Conservation (phyloP, 768 basidiomycete genomes). For the Lentinula guzmanii region DNA sequence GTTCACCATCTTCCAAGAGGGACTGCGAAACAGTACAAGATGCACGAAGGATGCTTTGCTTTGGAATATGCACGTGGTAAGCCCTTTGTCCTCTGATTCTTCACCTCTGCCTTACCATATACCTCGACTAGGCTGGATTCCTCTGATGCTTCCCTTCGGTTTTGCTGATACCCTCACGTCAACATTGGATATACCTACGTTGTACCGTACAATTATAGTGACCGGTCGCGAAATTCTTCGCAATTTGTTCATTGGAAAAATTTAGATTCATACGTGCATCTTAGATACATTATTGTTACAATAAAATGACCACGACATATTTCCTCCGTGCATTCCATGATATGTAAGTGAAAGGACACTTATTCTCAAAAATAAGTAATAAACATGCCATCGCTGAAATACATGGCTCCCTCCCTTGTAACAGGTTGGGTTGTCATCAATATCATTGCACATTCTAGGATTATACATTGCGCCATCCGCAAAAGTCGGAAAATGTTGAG, state of each 20-base stretch:
- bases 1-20: conserved; percentile 84
- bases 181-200: conserved; percentile 80
- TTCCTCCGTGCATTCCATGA: too few relatives aligned
- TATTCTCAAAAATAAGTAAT: too few relatives aligned
- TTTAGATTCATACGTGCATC: conserved; percentile 33
- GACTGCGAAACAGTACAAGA: conserved; percentile 92
- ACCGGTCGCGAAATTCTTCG: conserved; percentile 78
- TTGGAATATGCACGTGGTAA: conserved; percentile 90
- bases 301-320: too few relatives aligned
- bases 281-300: too few relatives aligned
- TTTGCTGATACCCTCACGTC: conserved; percentile 81
- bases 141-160: conserved; percentile 93
- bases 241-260: conserved; percentile 84
- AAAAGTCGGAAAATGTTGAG: too few relatives aligned
- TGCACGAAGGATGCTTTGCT: conserved; percentile 95
- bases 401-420: too few relatives aligned
- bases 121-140: conserved; percentile 82
- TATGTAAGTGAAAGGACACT: too few relatives aligned
- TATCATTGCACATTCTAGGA: too few relatives aligned
- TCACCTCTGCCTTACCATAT: neutral
- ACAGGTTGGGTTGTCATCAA: too few relatives aligned
- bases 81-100: conserved; percentile 14
- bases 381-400: too few relatives aligned
- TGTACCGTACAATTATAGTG: conserved; percentile 72
- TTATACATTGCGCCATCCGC: too few relatives aligned